Base-by-base conservation (phyloP, 306 rosid genomes). In the Cucurbita maxima region DNA sequence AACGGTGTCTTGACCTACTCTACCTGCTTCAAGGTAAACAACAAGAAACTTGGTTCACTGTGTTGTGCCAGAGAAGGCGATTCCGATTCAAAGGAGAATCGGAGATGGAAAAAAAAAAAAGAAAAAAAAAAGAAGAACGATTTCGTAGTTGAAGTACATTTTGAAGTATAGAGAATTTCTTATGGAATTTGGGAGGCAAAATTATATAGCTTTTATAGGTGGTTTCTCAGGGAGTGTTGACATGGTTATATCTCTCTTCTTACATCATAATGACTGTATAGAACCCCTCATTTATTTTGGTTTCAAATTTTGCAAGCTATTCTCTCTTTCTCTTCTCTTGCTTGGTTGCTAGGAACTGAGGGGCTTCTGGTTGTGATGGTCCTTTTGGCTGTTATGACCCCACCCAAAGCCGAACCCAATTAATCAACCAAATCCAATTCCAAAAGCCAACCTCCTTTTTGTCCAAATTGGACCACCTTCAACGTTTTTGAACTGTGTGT, bases 181-280 rank as follows among this genome's bases (percentile, higher is more conserved):
- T 13, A 25, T 69, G 73, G 73, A 69, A 69, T 47, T 13, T 69
- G 58, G 73, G 73, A 69, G 73, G 73, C 58, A 69, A 48, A 63
- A 19, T 18, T 68, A 22, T 67, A 68, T 22, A 68, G 55, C 15
- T 57, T 47, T 68, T 68, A 68, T 45, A 22, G 7, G 57, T 47
- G 40, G 53, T 47, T 68, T 20, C 48, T 68, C 13, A 47, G 37
- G 54, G 73, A 4, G 73, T 47, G 9, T 50, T 69, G 43, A 69
- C 44, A 14, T 69, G 58, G 44, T 69, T 70, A 16, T 70, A 22
- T 30, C 34, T 30, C 34, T 30, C 34, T 30, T 70, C 30, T 45
- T 34, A 50, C 73, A 50, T 70, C 11, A 30, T 30, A 50, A 66
- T 70, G 58, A 36, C 74, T 70, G 53, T 48, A 70, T 30, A 70